Conservation (phyloP, 305 asterid genomes). For the Solanum hybrid region DNA sequence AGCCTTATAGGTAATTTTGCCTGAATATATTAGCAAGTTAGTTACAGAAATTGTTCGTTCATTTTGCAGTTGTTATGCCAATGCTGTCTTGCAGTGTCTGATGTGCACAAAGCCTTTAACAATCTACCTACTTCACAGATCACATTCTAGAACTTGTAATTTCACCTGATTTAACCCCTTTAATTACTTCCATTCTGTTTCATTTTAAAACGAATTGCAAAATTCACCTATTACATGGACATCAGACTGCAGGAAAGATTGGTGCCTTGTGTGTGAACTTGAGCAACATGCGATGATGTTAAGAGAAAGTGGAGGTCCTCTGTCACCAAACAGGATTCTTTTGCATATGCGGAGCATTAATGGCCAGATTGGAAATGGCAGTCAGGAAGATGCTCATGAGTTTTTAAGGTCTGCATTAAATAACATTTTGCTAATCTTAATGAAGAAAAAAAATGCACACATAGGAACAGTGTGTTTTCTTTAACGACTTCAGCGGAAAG, state of each 20-base stretch:
- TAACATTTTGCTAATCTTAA: neutral
- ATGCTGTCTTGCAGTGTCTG: slow-evolving; percentile 89
- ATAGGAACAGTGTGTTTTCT: neutral
- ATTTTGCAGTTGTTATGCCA: slow-evolving; percentile 77
- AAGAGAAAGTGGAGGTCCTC: slow-evolving; percentile 56
- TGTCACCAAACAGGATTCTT: slow-evolving; percentile 62
- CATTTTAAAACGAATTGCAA: neutral
- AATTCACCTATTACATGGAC: slow-evolving; percentile 7
- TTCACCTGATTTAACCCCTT: neutral
- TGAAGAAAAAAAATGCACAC: neutral
- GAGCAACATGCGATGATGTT: slow-evolving; percentile 53
- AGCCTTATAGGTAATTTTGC: neutral
- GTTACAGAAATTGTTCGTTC: neutral
- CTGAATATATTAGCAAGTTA: neutral
- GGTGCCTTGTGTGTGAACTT: slow-evolving; percentile 90
- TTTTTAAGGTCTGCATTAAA: slow-evolving; percentile 48
- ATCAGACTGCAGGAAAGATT: slow-evolving; percentile 60
- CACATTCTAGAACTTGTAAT: slow-evolving; percentile 71
- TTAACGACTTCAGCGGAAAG: neutral
- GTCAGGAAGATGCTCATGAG: slow-evolving; percentile 94
- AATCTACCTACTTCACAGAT: slow-evolving; percentile 57
- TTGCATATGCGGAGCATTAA: slow-evolving; percentile 55
- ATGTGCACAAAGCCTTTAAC: slow-evolving; percentile 71
- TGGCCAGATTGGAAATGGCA: slow-evolving; percentile 75
- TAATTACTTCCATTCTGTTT: neutral